phyloP scores from a whole-genome alignment of 768 basidiomycete species.

The Boletus subparvulus region DNA sequence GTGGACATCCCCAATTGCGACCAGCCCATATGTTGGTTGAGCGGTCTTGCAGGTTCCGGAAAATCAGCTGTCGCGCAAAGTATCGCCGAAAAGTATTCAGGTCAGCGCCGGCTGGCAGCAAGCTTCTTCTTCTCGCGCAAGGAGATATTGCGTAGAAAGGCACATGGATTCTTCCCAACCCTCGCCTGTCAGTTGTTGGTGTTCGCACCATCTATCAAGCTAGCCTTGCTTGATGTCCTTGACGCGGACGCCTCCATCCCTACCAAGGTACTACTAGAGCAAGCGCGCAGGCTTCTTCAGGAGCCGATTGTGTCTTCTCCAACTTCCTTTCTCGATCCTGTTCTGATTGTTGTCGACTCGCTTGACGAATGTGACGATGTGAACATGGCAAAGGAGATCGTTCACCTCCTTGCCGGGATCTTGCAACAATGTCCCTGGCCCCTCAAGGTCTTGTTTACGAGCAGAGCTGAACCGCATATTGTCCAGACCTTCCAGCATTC shows the following conservation, averaged over 20 bases:
- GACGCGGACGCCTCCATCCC: conserved; percentile 22
- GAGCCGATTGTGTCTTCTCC: conserved; percentile 16
- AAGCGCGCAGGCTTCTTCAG: conserved; percentile 24
- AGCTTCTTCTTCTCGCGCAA: conserved; percentile 37
- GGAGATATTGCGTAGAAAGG: conserved; percentile 21
- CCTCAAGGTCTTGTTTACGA: conserved; percentile 27
- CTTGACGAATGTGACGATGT: conserved; percentile 27
- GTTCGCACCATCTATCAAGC: conserved; percentile 14
- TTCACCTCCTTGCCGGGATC: conserved; percentile 22
- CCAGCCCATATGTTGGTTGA: conserved; percentile 23
- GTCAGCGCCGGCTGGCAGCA: conserved; percentile 27
- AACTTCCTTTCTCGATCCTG: conserved; percentile 8
- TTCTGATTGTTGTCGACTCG: conserved; percentile 25
- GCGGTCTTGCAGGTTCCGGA: conserved; percentile 22
- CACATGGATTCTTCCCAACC: conserved; percentile 28
- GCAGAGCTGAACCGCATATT: conserved; percentile 20
- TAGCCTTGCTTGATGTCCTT: conserved; percentile 18
- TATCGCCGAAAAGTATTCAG: conserved; percentile 24
- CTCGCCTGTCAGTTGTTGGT: conserved; percentile 33
- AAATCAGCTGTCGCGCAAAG: conserved; percentile 31
- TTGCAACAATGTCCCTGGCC: conserved; percentile 19
- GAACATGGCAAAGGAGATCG: conserved; percentile 23
- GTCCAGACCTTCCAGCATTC: conserved; percentile 20
- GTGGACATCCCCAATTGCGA: conserved; percentile 5
- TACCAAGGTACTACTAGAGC: conserved; percentile 23